A percentile compares a stretch with the other conserved stretches of the same genome.
phyloP scores from a whole-genome alignment of 176 grass and related monocot species.

The Carex scoparia region DNA sequence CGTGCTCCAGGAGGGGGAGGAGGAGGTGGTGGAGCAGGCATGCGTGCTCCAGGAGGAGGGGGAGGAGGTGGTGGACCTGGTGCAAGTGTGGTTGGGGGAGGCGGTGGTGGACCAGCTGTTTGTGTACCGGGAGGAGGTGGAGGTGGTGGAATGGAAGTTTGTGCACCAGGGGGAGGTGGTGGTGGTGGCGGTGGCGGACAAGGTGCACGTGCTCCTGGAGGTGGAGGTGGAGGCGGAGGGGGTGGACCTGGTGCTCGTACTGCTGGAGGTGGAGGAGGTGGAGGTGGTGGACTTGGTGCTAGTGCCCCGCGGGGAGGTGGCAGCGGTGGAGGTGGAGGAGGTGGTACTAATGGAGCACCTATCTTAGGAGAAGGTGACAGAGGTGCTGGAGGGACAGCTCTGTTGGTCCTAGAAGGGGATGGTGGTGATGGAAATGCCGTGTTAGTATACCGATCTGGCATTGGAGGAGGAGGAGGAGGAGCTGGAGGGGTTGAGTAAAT shows the following conservation, averaged over 20 bases:
- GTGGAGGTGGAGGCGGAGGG: slow-evolving; percentile 11
- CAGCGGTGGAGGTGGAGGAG: slow-evolving; percentile 24
- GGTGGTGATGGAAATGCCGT: slow-evolving; percentile 4
- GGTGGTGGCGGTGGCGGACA: slow-evolving; percentile 47
- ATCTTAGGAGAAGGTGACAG: slow-evolving; percentile 10
- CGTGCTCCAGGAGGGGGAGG: slow-evolving; percentile 41
- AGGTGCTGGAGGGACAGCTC: slow-evolving; percentile 13
- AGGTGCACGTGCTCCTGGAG: slow-evolving; percentile 15
- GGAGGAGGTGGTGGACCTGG: slow-evolving; percentile 27
- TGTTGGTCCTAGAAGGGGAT: background rate
- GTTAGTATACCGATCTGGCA: slow-evolving; percentile 7
- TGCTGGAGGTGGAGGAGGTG: slow-evolving; percentile 35
- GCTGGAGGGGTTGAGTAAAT: slow-evolving; percentile 31
- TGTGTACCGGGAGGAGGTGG: slow-evolving; percentile 9
- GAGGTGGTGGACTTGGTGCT: slow-evolving; percentile 7
- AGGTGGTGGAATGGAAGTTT: background rate
- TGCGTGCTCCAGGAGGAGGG: slow-evolving; percentile 39
- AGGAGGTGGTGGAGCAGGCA: slow-evolving; percentile 48
- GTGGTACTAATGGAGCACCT: slow-evolving; percentile 15
- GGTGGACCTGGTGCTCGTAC: background rate
- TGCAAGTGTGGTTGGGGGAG: slow-evolving; percentile 16
- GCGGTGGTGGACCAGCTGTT: slow-evolving; percentile 34
- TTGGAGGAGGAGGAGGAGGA: slow-evolving; percentile 27
- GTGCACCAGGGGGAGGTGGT: background rate
- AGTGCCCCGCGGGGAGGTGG: slow-evolving; percentile 3